Evolutionary conservation across 1,284 basidiomycete genomes (phyloP).

Genomic region (Rhodotorula mucilaginosa): DNA sequence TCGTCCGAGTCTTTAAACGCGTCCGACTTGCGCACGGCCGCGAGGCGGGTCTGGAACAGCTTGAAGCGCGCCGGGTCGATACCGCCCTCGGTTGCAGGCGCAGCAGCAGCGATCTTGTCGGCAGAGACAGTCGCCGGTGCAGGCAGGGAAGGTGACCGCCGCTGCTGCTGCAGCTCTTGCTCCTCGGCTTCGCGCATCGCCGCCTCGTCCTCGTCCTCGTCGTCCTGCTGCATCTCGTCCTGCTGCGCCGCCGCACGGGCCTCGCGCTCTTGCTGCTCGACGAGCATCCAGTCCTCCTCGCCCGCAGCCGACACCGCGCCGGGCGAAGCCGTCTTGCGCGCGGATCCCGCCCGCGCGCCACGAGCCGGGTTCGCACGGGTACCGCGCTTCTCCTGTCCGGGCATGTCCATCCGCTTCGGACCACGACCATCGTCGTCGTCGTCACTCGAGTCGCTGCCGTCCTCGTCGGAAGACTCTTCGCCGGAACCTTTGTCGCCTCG

Average conservation of each 20-base stretch:
- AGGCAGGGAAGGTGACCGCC: background rate
- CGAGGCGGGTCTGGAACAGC: slow-evolving; percentile 30
- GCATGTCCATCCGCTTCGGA: slow-evolving; percentile 25
- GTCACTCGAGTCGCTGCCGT: slow-evolving; percentile 56
- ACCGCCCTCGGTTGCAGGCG: slow-evolving; percentile 1
- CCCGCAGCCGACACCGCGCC: slow-evolving; percentile 5
- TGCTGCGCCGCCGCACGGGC: background rate
- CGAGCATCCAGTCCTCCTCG: slow-evolving; percentile 20
- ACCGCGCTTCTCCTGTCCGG: background rate
- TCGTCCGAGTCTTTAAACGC: slow-evolving; percentile 23
- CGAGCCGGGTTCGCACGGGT: slow-evolving; percentile 9
- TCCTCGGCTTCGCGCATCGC: slow-evolving; percentile 5
- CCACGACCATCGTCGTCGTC: slow-evolving; percentile 25
- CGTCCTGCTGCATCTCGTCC: slow-evolving; percentile 17
- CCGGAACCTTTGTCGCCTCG: slow-evolving; percentile 53
- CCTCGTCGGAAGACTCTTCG: slow-evolving; percentile 61
- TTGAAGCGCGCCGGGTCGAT: slow-evolving; percentile 31
- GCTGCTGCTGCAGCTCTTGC: background rate
- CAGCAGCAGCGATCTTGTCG: slow-evolving; percentile 16
- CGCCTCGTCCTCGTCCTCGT: background rate
- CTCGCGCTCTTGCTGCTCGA: slow-evolving; percentile 6
- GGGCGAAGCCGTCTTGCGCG: background rate
- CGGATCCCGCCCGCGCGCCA: background rate
- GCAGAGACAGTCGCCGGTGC: slow-evolving; percentile 11
- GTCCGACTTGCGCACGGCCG: slow-evolving; percentile 27